phyloP scores from a whole-genome alignment of 306 rosid genomes.

The Prunus campanulata region DNA sequence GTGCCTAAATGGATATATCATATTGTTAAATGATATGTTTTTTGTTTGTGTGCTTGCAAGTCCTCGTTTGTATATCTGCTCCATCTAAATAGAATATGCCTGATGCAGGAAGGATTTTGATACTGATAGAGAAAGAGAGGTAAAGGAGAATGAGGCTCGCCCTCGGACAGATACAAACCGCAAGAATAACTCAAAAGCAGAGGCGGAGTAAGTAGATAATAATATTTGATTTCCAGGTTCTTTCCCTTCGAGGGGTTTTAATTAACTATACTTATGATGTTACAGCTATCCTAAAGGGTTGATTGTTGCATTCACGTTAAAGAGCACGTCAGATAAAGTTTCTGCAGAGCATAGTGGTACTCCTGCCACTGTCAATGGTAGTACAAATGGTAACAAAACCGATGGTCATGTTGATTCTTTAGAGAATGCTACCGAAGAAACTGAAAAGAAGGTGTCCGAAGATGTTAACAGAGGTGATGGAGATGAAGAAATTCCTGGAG shows the following conservation, averaged over 20 bases:
- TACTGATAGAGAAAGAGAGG: slow-evolving; percentile 57
- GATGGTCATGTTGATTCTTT: slow-evolving; percentile 34
- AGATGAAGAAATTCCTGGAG: slow-evolving; percentile 32
- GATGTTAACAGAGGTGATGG: slow-evolving; percentile 16
- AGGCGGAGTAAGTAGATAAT: slow-evolving; percentile 42
- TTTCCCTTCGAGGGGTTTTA: not conserved
- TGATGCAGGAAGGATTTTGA: slow-evolving; percentile 77
- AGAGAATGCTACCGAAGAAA: slow-evolving; percentile 16
- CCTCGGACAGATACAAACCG: slow-evolving; percentile 28
- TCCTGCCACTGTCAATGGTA: slow-evolving; percentile 26
- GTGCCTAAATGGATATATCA: not conserved
- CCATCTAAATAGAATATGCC: slow-evolving; percentile 4
- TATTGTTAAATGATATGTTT: not conserved
- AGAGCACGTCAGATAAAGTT: slow-evolving; percentile 41
- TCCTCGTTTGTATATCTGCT: not conserved
- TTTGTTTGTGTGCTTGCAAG: not conserved
- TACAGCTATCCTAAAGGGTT: slow-evolving; percentile 88
- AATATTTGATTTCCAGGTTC: not conserved
- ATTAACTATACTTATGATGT: slow-evolving; percentile 20
- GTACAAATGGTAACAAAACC: slow-evolving; percentile 14
- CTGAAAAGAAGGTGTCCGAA: slow-evolving; percentile 27
- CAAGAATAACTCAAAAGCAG: slow-evolving; percentile 43
- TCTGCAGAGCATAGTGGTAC: slow-evolving; percentile 37
- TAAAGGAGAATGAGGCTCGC: slow-evolving; percentile 45
- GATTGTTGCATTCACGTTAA: slow-evolving; percentile 66